Evolutionary conservation across 1,284 basidiomycete species (phyloP).

Genomic region (Ustilago nuda): DNA sequence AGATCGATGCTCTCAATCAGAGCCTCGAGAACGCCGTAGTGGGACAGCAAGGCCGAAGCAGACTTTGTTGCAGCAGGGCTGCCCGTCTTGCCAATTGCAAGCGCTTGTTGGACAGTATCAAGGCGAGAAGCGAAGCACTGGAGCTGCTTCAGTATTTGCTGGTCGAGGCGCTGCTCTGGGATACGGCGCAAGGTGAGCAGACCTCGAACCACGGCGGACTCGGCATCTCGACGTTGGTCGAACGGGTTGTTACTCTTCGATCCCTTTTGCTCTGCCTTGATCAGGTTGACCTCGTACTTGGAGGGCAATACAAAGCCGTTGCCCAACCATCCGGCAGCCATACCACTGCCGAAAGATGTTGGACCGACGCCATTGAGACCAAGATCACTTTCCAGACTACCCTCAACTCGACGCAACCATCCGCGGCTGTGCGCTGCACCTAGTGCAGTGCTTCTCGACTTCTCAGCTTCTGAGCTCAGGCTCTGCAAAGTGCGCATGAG

Average conservation of each 20-base stretch:
- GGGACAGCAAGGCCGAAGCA: constrained; percentile 18
- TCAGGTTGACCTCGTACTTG: constrained; percentile 50
- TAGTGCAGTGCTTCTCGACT: constrained; percentile 40
- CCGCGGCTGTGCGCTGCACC: constrained; percentile 33
- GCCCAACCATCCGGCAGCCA: constrained; percentile 68
- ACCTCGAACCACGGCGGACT: constrained; percentile 47
- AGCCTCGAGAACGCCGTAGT: constrained; percentile 31
- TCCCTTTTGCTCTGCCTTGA: constrained; percentile 47
- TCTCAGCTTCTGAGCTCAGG: constrained; percentile 46
- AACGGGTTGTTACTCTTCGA: constrained; percentile 47
- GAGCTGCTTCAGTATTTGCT: constrained; percentile 20
- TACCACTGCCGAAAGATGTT: constrained; percentile 62
- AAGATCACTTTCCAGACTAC: constrained; percentile 50
- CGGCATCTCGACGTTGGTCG: constrained; percentile 51
- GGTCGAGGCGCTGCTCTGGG: constrained; percentile 40
- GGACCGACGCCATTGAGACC: constrained; percentile 51
- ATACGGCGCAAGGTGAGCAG: constrained; percentile 49
- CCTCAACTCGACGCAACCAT: constrained; percentile 50
- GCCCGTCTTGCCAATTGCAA: background rate
- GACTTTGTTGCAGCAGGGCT: background rate
- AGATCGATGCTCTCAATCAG: constrained; percentile 60
- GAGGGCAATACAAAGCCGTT: constrained; percentile 68
- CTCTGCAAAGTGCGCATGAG: constrained; percentile 46
- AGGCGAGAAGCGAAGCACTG: constrained; percentile 11
- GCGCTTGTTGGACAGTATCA: constrained; percentile 4